Base-by-base conservation (phyloP, 129 eudicot species). In the Dittrichia graveolens region DNA sequence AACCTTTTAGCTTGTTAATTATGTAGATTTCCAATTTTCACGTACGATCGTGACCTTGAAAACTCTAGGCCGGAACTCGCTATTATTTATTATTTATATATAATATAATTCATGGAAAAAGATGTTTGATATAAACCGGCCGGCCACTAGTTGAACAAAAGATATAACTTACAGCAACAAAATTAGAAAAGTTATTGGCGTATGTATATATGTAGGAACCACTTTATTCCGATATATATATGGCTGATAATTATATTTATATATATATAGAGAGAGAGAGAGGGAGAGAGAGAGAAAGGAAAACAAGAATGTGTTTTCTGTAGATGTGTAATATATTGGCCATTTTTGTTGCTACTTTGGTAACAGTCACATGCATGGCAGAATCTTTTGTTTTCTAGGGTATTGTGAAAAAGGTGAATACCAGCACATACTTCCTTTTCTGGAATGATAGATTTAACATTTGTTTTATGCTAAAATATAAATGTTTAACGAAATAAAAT, bases 331-430 rank as follows among this genome's bases (percentile, higher is more conserved):
- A 41, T 40, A 77, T 24, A 50, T 24, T 77, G 76, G 62, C 71
- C 46, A 68, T 60, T 77, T 77, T 69, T 69, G 71, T 77, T 69
- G 71, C 81, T 61, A 77, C 57, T 60, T 72, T 61, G 45, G 71
- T 60, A 69, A 61, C 71, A 69, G 76, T 77, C 81, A 77, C 81
- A 77, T 77, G 81, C 81, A 77, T 77, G 81, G 71, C 71, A 77
- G 81, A 77, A 77, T 77, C 81, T 77, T 77, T 77, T 69, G 41
- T 77, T 73, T 58, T 49, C 55, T 58, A 69, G 75, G 75, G 64
- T 49, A 69, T n/a, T 56, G 35, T 11, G 67, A 67, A 53, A 69
- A 42, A 69, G 53, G 62, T 69, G 46, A 58, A 69, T 69, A 77
- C 41, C 64, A 74, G 79, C 37, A 75, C 72, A 75, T 31, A 42